phyloP scores from a whole-genome alignment of 2,329 filamentous ascomycete species.

The Colletotrichum paranaense region DNA sequence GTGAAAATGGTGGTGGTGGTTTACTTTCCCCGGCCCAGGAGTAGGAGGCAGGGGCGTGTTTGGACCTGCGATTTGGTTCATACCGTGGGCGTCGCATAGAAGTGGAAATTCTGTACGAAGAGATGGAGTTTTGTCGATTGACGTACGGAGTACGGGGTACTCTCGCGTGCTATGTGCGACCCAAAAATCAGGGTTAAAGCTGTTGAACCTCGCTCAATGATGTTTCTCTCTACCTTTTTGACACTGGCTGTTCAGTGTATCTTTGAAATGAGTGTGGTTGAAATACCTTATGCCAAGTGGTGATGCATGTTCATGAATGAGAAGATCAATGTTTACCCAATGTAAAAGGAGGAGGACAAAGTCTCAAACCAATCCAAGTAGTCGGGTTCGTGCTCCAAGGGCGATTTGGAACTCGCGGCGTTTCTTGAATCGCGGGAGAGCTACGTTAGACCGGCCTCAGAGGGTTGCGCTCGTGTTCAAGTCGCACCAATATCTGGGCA shows the following conservation, averaged over 20 bases:
- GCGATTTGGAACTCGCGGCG: not conserved
- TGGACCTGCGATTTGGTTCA: slow-evolving; percentile 17
- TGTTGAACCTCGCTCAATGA: not conserved
- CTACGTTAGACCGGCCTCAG: not conserved
- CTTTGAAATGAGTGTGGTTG: not conserved
- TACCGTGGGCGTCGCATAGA: slow-evolving; percentile 17
- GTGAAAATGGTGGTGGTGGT: not conserved
- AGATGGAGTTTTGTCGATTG: not conserved
- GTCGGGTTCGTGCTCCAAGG: not conserved
- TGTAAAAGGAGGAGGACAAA: not conserved
- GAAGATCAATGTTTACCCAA: not conserved
- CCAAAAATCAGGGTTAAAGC: not conserved
- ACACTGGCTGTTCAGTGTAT: not conserved
- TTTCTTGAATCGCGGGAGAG: not conserved
- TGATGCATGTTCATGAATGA: not conserved
- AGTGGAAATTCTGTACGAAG: not conserved
- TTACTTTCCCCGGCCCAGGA: not conserved
- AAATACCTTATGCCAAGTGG: not conserved
- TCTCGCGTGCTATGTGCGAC: not conserved
- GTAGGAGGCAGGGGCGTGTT: slow-evolving; percentile 26
- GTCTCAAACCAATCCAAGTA: not conserved
- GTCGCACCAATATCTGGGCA: not conserved
- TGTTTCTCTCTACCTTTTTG: not conserved
- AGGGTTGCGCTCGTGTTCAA: not conserved
- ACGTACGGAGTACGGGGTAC: not conserved